phyloP scores from a whole-genome alignment of 345 rosid genomes.

The Pistacia integerrima region DNA sequence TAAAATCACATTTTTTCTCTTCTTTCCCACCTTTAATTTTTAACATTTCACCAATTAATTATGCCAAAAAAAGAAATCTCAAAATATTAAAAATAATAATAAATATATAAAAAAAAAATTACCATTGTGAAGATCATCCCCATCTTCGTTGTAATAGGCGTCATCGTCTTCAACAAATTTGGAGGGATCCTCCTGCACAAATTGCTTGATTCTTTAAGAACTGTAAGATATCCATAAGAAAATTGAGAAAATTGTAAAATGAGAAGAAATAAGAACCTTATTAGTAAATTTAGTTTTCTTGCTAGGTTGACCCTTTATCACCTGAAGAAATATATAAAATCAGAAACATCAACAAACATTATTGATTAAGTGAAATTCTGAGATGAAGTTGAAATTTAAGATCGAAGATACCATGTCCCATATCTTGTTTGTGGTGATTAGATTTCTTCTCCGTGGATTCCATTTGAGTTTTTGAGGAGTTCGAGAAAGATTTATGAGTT shows the following conservation, averaged over 20 bases:
- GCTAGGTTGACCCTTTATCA: conserved; percentile 11
- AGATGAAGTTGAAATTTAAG: background rate
- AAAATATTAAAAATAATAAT: background rate
- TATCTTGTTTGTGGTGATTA: background rate
- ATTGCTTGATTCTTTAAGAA: background rate
- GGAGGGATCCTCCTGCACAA: conserved; percentile 65
- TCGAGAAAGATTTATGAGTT: too few relatives aligned
- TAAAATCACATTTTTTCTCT: conserved; percentile 72
- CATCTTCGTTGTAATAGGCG: conserved; percentile 49
- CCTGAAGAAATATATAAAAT: conserved; percentile 38
- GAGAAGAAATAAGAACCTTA: conserved; percentile 43
- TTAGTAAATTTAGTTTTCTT: conserved; percentile 35
- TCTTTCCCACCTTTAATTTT: conserved; percentile 50
- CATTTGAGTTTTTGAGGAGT: too few relatives aligned
- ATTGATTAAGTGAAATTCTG: background rate
- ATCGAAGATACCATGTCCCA: conserved; percentile 3
- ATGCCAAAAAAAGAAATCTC: background rate
- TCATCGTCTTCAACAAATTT: conserved; percentile 52
- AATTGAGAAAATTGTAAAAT: background rate
- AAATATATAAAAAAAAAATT: background rate
- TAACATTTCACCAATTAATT: conserved; percentile 7
- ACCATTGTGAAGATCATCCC: conserved; percentile 78
- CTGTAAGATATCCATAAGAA: background rate
- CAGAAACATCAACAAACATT: background rate
- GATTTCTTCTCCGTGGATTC: too few relatives aligned